phyloP scores from a whole-genome alignment of 441 rosid species.

The Adansonia rubrostipa region DNA sequence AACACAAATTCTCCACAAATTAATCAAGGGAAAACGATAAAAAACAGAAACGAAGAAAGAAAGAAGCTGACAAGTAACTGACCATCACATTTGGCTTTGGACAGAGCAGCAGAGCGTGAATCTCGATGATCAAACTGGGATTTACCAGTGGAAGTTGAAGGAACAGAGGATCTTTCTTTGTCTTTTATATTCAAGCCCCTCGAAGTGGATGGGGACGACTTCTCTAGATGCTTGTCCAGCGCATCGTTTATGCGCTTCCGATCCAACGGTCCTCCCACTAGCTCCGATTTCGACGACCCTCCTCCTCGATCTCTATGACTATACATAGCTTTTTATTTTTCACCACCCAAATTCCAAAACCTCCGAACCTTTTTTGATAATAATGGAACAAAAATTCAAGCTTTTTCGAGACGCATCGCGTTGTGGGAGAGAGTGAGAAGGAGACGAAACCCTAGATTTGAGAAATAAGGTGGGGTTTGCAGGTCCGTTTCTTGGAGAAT shows the following conservation, averaged over 20 bases:
- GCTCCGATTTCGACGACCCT: slow-evolving; percentile 66
- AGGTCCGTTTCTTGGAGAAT: not conserved
- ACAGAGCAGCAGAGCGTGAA: slow-evolving; percentile 51
- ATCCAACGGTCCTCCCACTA: slow-evolving; percentile 60
- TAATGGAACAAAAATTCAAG: slow-evolving; percentile 27
- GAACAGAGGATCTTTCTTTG: slow-evolving; percentile 57
- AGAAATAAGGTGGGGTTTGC: slow-evolving; percentile 22
- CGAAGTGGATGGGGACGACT: slow-evolving; percentile 82
- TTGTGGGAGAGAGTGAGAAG: not conserved
- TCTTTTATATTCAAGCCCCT: slow-evolving; percentile 54
- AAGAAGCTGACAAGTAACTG: slow-evolving; percentile 26
- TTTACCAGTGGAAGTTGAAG: slow-evolving; percentile 71
- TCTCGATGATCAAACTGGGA: slow-evolving; percentile 66
- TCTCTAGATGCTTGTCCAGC: slow-evolving; percentile 82
- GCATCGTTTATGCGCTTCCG: slow-evolving; percentile 83
- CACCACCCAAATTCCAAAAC: slow-evolving; percentile 6
- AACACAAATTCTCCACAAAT: not conserved
- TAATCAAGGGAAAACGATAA: not conserved
- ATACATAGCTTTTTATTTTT: slow-evolving; percentile 45
- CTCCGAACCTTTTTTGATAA: slow-evolving; percentile 22
- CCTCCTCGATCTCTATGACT: slow-evolving; percentile 59
- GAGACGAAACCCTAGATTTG: slow-evolving; percentile 30
- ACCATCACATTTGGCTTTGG: slow-evolving; percentile 70
- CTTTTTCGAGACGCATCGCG: slow-evolving; percentile 20
- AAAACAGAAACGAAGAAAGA: not conserved